phyloP scores from a whole-genome alignment of 371 early-diverging fungal genomes.

The Mortierella sp. region DNA sequence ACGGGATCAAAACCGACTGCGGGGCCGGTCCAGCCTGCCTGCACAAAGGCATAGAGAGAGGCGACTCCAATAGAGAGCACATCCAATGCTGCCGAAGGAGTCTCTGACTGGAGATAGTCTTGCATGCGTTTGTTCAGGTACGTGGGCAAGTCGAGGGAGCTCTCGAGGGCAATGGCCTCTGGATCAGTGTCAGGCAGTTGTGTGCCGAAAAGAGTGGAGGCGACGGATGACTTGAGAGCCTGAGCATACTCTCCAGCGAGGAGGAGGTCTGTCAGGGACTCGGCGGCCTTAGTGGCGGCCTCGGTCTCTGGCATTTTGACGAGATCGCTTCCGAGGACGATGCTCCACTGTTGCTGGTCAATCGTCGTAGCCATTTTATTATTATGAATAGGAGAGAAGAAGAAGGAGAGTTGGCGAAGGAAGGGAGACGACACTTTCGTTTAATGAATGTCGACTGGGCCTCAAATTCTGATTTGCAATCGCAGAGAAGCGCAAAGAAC shows the following conservation, averaged over 20 bases:
- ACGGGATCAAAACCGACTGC: conserved; percentile 54
- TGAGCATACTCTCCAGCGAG: conserved; percentile 45
- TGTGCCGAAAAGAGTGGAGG: conserved; percentile 39
- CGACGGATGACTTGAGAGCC: conserved; percentile 38
- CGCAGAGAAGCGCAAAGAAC: neutral
- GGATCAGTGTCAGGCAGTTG: conserved; percentile 23
- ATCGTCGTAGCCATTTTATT: conserved; percentile 21
- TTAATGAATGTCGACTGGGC: neutral
- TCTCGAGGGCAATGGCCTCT: conserved; percentile 18
- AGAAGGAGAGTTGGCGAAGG: neutral
- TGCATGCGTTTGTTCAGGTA: conserved; percentile 34
- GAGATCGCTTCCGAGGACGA: conserved; percentile 42
- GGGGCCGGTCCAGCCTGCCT: conserved; percentile 80
- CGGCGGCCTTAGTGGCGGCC: conserved; percentile 5
- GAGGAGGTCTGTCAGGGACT: conserved; percentile 34
- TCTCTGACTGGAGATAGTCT: conserved; percentile 10
- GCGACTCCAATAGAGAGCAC: conserved; percentile 66
- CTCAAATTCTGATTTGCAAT: neutral
- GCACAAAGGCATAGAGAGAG: conserved; percentile 70
- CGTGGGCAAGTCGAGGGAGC: conserved; percentile 27
- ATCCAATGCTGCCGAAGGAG: conserved; percentile 23
- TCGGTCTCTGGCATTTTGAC: conserved; percentile 16
- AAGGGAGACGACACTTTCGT: no score
- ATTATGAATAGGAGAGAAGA: neutral
- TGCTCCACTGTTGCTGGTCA: conserved; percentile 44